Base-by-base conservation (phyloP, 164 flowering plant species). In the Stephania yunnanensis region DNA sequence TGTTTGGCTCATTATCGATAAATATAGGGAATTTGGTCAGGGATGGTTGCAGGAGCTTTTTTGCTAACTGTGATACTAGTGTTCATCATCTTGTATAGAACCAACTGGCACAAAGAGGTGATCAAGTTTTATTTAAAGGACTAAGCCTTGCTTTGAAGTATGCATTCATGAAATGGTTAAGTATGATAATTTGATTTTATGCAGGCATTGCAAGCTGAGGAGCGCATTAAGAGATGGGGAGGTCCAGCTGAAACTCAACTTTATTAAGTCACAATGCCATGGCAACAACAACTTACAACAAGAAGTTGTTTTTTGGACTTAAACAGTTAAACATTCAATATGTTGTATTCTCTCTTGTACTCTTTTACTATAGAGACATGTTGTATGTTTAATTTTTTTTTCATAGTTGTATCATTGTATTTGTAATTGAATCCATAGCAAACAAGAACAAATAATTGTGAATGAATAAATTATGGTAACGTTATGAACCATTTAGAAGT, bases 51-150 rank as follows among this genome's bases (percentile, higher is more conserved):
- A 5, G 88, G 89, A 19, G 68, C 72, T 44, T 31, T 86, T 19
- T 76, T 86, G 46, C 89, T 86, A 67, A 84, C 89, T 48, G 71
- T 83, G 3, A 45, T 84, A 11, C 77, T 86, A 81, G 6, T 77
- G 31, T 1, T 74, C n/a, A 69, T 74, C n/a, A 69, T 80, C 19
- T 67, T 81, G 20, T 44, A 76, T 31, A 71, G 81, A 73, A 79
- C 90, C 31, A 84, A 85, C 79, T 87, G 90, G 90, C 31, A 65
- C 31, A 83, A 82, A 81, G 87, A 87, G 86, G 89, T 84, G 72
- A 36, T 36, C 42, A 70, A 61, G 20, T 61, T 25, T 25, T 10
- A 61, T 61, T n/a, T 61, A 9, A 61, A 12, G 5, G 19, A 53
- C 19, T 19, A 53, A 53, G 19, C 5, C 19, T 53, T 53, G 19